Conservation (phyloP, 176 grass and related monocot genomes). For the Carex myosuroides region DNA sequence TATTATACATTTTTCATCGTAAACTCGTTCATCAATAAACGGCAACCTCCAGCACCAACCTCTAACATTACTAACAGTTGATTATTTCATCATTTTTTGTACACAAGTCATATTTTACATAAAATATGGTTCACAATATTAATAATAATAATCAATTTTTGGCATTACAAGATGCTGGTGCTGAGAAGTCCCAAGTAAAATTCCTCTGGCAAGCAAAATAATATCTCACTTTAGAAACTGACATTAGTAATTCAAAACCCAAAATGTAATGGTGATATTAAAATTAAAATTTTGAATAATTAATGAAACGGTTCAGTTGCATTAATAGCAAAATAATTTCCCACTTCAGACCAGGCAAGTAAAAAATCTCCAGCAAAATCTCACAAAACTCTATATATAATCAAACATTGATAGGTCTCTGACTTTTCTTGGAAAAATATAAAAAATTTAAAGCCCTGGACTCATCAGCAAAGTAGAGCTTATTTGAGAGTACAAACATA, state of each 20-base stretch:
- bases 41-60: too few relatives aligned
- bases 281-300: background rate
- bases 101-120: too few relatives aligned
- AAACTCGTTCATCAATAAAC: too few relatives aligned
- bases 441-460: background rate
- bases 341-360: background rate
- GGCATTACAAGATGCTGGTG: too few relatives aligned
- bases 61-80: too few relatives aligned
- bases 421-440: background rate
- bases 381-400: background rate
- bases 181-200: background rate
- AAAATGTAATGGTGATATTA: background rate
- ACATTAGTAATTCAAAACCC: background rate
- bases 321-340: background rate
- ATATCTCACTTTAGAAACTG: background rate
- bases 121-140: too few relatives aligned
- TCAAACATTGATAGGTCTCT: background rate
- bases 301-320: background rate
- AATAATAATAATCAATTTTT: too few relatives aligned
- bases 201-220: background rate
- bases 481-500: background rate
- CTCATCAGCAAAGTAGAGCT: background rate
- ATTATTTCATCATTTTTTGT: too few relatives aligned
- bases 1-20: too few relatives aligned
- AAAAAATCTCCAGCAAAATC: background rate